A percentile compares a stretch with the other conserved stretches of the same genome.
Evolutionary conservation across 495 filamentous ascomycete genomes (phyloP).

Genomic region (Darksidea phi): DNA sequence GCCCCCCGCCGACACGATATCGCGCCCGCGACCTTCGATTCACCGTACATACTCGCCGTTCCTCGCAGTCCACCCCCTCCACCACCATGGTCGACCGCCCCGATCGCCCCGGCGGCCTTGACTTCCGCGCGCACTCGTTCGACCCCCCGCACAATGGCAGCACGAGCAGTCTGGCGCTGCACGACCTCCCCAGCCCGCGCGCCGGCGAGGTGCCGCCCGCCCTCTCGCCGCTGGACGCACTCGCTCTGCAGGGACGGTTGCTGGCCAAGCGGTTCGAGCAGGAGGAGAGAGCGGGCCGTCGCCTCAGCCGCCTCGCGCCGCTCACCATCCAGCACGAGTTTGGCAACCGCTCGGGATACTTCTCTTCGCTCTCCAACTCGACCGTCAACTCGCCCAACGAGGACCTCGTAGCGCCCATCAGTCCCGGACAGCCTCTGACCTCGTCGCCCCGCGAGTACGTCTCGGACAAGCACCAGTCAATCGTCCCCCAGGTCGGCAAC

Average conservation of each 20-base stretch:
- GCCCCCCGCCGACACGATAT: too few species aligned
- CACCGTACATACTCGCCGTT: not conserved
- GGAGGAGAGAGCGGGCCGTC: conserved; percentile 61
- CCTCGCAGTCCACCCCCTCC: not conserved
- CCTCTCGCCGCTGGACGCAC: conserved; percentile 90
- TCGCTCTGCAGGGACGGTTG: conserved; percentile 82
- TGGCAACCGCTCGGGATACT: conserved; percentile 71
- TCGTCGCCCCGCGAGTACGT: conserved; percentile 31
- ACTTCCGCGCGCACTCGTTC: conserved; percentile 32
- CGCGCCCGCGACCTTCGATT: not conserved
- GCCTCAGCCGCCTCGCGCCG: conserved; percentile 82
- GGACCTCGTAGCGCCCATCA: conserved; percentile 34
- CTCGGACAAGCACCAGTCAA: conserved; percentile 24
- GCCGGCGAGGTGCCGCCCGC: conserved; percentile 82
- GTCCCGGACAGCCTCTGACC: conserved; percentile 8
- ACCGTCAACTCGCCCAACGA: conserved; percentile 41
- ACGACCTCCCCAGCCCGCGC: conserved; percentile 43
- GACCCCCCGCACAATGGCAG: conserved; percentile 13
- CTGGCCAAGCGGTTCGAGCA: conserved; percentile 85
- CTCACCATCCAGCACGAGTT: conserved; percentile 75
- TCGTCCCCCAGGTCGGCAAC: conserved; percentile 28
- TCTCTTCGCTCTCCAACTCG: conserved; percentile 56
- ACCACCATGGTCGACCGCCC: conserved; percentile 27
- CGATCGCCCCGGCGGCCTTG: conserved; percentile 32
- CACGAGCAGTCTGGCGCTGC: conserved; percentile 20